Percentiles rank a stretch among this genome's conserved stretches.
Evolutionary conservation across 805 yeast species (phyloP).

Genomic region (Wickerhamiella musiphila): DNA sequence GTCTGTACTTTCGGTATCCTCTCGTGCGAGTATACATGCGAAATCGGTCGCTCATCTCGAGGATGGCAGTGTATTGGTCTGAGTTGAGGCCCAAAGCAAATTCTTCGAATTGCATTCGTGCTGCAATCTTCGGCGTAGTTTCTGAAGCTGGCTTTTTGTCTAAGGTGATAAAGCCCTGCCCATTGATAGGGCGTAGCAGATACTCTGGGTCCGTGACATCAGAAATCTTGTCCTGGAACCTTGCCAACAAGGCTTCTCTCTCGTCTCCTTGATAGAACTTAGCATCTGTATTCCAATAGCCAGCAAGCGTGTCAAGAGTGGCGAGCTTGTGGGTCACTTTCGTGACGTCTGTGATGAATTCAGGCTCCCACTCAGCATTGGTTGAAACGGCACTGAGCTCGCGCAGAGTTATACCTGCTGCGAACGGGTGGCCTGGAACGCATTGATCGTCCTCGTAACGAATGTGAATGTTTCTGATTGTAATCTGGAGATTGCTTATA

Average conservation of each 20-base stretch:
- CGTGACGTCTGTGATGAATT: constrained; percentile 58
- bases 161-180: constrained; percentile 64
- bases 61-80: constrained; percentile 63
- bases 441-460: constrained; percentile 70
- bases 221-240: constrained; percentile 21
- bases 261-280: constrained; percentile 28
- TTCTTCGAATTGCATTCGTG: constrained; percentile 70
- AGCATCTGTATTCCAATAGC: constrained; percentile 70
- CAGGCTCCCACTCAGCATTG: constrained; percentile 68
- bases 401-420: constrained; percentile 65
- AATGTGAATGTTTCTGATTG: constrained; percentile 78
- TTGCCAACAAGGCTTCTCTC: constrained; percentile 19
- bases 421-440: constrained; percentile 59
- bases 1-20: constrained; percentile 56
- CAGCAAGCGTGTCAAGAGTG: constrained; percentile 53
- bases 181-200: constrained; percentile 73
- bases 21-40: constrained; percentile 64
- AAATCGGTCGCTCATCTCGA: constrained; percentile 66
- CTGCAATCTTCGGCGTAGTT: constrained; percentile 43
- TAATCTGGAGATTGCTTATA: constrained; percentile 80
- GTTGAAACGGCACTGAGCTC: constrained; percentile 89
- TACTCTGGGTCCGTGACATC: constrained; percentile 19
- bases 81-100: constrained; percentile 76
- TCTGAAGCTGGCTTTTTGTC: constrained; percentile 38
- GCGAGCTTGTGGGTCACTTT: constrained; percentile 57